phyloP scores from a whole-genome alignment of 768 basidiomycete species.

The Kwoniella europaea region DNA sequence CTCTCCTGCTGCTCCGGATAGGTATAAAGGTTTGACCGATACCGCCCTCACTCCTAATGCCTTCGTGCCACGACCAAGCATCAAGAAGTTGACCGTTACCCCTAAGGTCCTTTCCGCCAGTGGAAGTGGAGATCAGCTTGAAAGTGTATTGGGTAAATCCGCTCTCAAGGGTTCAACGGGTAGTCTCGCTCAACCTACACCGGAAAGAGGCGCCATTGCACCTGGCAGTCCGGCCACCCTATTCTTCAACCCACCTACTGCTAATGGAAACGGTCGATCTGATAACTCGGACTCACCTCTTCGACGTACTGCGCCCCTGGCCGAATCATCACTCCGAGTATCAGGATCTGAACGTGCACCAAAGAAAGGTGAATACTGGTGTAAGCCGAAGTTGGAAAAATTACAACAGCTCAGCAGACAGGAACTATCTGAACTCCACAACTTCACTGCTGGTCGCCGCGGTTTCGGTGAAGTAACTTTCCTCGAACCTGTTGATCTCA shows the following conservation, averaged over 20 bases:
- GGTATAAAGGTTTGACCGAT: constrained; percentile 65
- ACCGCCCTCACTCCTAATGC: constrained; percentile 70
- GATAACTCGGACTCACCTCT: constrained; percentile 32
- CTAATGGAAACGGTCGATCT: constrained; percentile 16
- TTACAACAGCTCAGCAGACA: constrained; percentile 75
- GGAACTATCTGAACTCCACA: constrained; percentile 73
- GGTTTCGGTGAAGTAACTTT: constrained; percentile 87
- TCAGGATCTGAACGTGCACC: constrained; percentile 43
- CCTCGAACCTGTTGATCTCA: constrained; percentile 79
- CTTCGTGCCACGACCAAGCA: constrained; percentile 73
- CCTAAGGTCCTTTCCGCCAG: constrained; percentile 66
- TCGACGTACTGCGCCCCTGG: constrained; percentile 12
- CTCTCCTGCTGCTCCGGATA: constrained; percentile 38
- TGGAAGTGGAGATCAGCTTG: constrained; percentile 44
- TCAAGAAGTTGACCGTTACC: constrained; percentile 89
- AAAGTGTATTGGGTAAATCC: constrained; percentile 48
- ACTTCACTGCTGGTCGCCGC: constrained; percentile 84
- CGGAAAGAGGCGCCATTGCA: constrained; percentile 27
- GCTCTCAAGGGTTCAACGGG: constrained; percentile 36
- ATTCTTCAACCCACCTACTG: constrained; percentile 29
- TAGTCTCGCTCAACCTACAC: constrained; percentile 32
- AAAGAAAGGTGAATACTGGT: constrained; percentile 86
- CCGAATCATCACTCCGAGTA: constrained; percentile 23
- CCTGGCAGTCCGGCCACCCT: constrained; percentile 29
- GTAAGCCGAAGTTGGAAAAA: constrained; percentile 74